These are phyloP conservation scores for Calendula officinalis DNA, from an alignment of 129 eudicot species.

Conservation along the genomic window DNA sequence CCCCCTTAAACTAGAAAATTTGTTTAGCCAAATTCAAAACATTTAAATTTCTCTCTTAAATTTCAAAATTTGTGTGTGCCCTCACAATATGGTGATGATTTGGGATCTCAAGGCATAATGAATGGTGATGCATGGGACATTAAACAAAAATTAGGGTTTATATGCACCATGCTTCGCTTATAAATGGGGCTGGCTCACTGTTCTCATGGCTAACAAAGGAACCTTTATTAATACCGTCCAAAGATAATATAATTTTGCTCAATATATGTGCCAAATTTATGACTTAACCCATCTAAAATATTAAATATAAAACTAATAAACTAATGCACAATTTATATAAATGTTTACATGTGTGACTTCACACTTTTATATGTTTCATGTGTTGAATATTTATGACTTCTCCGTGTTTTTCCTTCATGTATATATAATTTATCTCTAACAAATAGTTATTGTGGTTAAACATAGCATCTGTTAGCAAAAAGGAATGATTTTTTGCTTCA, in stretches of 20 bases:
- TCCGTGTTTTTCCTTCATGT: not conserved
- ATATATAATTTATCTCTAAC: not conserved
- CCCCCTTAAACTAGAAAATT: not conserved
- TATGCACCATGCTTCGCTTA: slow-evolving; percentile 32
- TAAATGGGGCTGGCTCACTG: slow-evolving; percentile 32
- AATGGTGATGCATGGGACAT: slow-evolving; percentile 38
- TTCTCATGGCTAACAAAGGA: slow-evolving; percentile 22
- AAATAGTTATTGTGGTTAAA: not conserved
- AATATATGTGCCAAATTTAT: slow-evolving; percentile 38
- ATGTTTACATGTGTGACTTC: slow-evolving; percentile 16
- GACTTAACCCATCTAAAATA: slow-evolving; percentile 25
- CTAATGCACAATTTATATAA: slow-evolving; percentile 14
- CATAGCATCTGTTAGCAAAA: not conserved
- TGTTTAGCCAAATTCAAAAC: not conserved
- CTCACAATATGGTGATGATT: slow-evolving; percentile 32
- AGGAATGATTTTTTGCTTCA: not conserved
- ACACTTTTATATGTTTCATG: slow-evolving; percentile 18
- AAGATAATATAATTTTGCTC: slow-evolving; percentile 37
- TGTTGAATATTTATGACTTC: slow-evolving; percentile 34
- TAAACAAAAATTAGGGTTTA: slow-evolving; percentile 25
- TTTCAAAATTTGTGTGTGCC: slow-evolving; percentile 21
- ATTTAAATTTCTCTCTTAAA: slow-evolving; percentile 27
- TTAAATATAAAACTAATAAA: not conserved
- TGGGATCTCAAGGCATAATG: slow-evolving; percentile 50
- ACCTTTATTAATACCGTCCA: slow-evolving; percentile 35